phyloP scores from a whole-genome alignment of 176 grass and related monocot species.

The Raddia guianensis region DNA sequence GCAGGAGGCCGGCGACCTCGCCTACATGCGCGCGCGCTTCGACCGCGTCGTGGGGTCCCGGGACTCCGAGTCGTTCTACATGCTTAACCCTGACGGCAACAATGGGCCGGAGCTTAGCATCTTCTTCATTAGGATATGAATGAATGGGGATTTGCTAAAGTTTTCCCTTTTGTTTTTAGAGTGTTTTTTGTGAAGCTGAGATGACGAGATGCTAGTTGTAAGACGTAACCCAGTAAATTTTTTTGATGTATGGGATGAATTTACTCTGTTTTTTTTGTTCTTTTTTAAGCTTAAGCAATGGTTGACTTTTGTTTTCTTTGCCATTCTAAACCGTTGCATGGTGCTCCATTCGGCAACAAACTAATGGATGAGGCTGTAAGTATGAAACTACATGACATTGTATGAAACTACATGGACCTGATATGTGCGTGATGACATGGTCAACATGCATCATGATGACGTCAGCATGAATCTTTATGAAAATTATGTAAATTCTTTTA shows the following conservation, averaged over 20 bases:
- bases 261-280: too few relatives aligned
- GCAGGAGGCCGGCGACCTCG: slow-evolving; percentile 63
- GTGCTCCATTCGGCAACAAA: too few relatives aligned
- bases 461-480: too few relatives aligned
- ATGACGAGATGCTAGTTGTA: slow-evolving; percentile 4
- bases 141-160: background rate
- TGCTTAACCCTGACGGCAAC: slow-evolving; percentile 90
- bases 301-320: too few relatives aligned
- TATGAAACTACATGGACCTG: too few relatives aligned
- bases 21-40: slow-evolving; percentile 90
- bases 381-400: too few relatives aligned
- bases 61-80: slow-evolving; percentile 89
- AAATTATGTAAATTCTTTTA: too few relatives aligned
- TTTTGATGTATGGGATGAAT: background rate
- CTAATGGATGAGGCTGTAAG: too few relatives aligned
- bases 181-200: background rate
- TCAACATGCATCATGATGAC: too few relatives aligned
- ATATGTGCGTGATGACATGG: too few relatives aligned
- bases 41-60: slow-evolving; percentile 76
- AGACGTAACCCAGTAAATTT: background rate
- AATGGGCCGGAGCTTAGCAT: slow-evolving; percentile 88
- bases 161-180: slow-evolving; percentile 8
- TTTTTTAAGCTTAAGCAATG: too few relatives aligned
- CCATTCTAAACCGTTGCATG: too few relatives aligned
- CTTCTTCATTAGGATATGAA: slow-evolving; percentile 92